These are phyloP conservation scores for Scleromitrula shiraiana DNA, from an alignment of 2,329 filamentous ascomycete species.

Conservation along the genomic window DNA sequence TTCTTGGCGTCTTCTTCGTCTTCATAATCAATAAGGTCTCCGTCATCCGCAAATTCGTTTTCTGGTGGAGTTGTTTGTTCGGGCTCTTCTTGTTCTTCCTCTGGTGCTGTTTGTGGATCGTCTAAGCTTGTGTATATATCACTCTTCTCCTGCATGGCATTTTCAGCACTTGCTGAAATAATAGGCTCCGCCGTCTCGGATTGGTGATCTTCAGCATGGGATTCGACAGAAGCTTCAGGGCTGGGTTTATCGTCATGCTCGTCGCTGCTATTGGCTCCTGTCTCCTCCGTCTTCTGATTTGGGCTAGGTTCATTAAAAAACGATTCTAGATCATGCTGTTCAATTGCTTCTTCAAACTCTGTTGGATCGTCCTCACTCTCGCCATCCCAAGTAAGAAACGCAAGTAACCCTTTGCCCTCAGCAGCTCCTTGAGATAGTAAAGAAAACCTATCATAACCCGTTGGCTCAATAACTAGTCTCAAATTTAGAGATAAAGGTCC, in stretches of 20 bases:
- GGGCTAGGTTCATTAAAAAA: not conserved
- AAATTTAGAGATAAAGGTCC: constrained; percentile 50
- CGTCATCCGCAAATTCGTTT: constrained; percentile 26
- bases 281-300: not conserved
- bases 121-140: not conserved
- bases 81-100: not conserved
- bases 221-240: not conserved
- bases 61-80: not conserved
- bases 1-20: constrained; percentile 33
- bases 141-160: not conserved
- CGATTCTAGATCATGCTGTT: constrained; percentile 6
- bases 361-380: constrained; percentile 18
- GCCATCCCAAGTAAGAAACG: constrained; percentile 22
- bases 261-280: not conserved
- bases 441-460: constrained; percentile 43
- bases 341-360: constrained; percentile 11
- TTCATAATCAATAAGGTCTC: constrained; percentile 42
- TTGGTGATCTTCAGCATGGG: not conserved
- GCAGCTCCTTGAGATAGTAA: constrained; percentile 44
- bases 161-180: constrained; percentile 5
- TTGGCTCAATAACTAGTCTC: constrained; percentile 44
- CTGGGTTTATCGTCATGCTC: not conserved
- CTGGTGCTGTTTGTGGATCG: constrained; percentile 1
- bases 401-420: constrained; percentile 43
- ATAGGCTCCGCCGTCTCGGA: not conserved